Percentiles rank a stretch among this genome's conserved stretches.
Conservation (phyloP, 108 stramenopile genomes). For the Cylindrotheca fusiformis region DNA sequence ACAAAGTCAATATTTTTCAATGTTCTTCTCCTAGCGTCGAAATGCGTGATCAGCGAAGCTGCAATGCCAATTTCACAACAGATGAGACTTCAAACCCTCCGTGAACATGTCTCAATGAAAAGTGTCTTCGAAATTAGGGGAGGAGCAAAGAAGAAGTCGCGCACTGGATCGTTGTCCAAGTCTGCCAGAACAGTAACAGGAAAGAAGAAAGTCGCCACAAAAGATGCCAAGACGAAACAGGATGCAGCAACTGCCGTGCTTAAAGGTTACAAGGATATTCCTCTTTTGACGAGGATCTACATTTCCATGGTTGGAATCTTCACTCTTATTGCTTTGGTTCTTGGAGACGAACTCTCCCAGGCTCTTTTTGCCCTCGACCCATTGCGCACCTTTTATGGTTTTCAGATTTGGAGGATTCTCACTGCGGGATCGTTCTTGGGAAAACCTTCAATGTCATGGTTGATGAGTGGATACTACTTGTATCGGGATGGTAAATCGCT, state of each 20-base stretch:
- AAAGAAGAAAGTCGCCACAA: conserved; percentile 33
- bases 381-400: conserved; percentile 68
- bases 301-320: conserved; percentile 67
- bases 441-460: conserved; percentile 81
- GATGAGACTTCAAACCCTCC: neutral
- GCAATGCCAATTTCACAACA: neutral
- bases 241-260: conserved; percentile 4
- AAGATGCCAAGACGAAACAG: conserved; percentile 14
- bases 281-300: conserved; percentile 79
- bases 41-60: neutral
- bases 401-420: conserved; percentile 83
- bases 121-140: conserved; percentile 24
- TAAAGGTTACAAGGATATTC: conserved; percentile 71
- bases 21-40: neutral
- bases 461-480: conserved; percentile 84
- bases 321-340: conserved; percentile 65
- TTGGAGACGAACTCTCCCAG: conserved; percentile 84
- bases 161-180: conserved; percentile 14
- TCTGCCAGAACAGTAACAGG: conserved; percentile 30
- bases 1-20: neutral
- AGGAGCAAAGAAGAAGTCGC: conserved; percentile 26
- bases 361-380: conserved; percentile 79
- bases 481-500: conserved; percentile 81
- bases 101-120: neutral
- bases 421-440: conserved; percentile 86